A percentile compares a stretch with the other conserved stretches of the same genome.
Conservation (phyloP, 805 yeast genomes). For the Starmerella stigmatis region DNA sequence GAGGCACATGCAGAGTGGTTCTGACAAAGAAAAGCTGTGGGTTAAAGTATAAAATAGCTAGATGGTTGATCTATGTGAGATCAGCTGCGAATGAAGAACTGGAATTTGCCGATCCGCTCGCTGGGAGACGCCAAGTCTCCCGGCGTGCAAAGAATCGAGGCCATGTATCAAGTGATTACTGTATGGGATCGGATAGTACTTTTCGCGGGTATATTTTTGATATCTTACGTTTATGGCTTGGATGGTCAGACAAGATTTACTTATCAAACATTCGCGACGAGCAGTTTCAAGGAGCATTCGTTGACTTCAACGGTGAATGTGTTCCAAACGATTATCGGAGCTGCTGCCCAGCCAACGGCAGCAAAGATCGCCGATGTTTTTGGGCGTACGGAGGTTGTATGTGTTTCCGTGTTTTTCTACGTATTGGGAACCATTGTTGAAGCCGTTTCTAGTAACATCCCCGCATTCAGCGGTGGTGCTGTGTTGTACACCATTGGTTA, state of each 20-base stretch:
- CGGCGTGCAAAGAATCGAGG: slow-evolving; percentile 49
- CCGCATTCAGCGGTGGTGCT: slow-evolving; percentile 55
- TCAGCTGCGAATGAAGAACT: slow-evolving; percentile 1
- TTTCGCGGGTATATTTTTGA: slow-evolving; percentile 41
- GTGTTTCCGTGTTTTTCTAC: slow-evolving; percentile 44
- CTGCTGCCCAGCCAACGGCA: slow-evolving; percentile 54
- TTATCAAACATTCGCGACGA: slow-evolving; percentile 47
- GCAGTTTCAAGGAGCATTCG: slow-evolving; percentile 45
- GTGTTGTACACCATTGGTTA: slow-evolving; percentile 48
- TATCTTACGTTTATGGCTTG: slow-evolving; percentile 50
- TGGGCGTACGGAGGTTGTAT: slow-evolving; percentile 48
- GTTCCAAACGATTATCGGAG: slow-evolving; percentile 42
- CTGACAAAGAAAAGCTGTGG: not conserved
- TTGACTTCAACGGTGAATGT: slow-evolving; percentile 50
- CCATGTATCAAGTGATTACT: slow-evolving; percentile 43
- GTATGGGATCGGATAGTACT: slow-evolving; percentile 33
- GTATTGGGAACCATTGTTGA: slow-evolving; percentile 54
- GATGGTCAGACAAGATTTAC: slow-evolving; percentile 48
- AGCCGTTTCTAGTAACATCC: slow-evolving; percentile 48
- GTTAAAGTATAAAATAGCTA: not conserved
- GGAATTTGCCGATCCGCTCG: slow-evolving; percentile 3
- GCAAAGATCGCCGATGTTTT: slow-evolving; percentile 59
- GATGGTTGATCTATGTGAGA: no score
- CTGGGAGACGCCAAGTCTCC: slow-evolving; percentile 18
- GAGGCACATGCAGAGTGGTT: not conserved